These are phyloP conservation scores for Barnettozyma californica DNA, from an alignment of 805 yeast genomes.

Conservation along the genomic window DNA sequence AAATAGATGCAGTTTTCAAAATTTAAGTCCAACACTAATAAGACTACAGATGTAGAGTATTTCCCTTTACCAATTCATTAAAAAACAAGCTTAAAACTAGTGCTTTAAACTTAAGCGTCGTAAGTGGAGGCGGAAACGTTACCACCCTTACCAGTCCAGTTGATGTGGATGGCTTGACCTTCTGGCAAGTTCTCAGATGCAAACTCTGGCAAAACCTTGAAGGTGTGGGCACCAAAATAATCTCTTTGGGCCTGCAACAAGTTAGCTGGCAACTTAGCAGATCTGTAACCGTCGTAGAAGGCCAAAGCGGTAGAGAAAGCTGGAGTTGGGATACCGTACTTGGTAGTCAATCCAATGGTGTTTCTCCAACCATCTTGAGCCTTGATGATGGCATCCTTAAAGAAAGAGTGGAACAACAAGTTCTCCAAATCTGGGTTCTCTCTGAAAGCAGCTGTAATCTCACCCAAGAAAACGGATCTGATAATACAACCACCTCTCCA, in stretches of 20 bases:
- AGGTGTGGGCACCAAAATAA: conserved; percentile 99
- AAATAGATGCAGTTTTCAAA: not conserved
- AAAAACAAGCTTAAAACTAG: not conserved
- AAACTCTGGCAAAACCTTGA: conserved; percentile 85
- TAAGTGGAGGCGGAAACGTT: conserved; percentile 93
- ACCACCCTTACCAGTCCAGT: conserved; percentile 99
- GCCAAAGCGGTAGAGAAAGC: conserved; percentile 96
- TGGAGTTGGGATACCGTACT: conserved; percentile 93
- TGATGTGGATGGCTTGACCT: conserved; percentile 83
- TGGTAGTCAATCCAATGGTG: conserved; percentile 70
- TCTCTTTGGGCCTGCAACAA: conserved; percentile 99
- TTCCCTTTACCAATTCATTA: not conserved
- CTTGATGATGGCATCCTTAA: conserved; percentile 82
- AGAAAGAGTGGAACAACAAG: conserved; percentile 93
- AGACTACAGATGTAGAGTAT: not conserved
- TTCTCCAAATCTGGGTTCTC: conserved; percentile 90
- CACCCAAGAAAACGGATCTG: conserved; percentile 97
- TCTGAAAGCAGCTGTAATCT: conserved; percentile 95
- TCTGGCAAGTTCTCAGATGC: conserved; percentile 74
- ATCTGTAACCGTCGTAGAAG: conserved; percentile 98
- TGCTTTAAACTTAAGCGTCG: conserved; percentile 55
- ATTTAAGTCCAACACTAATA: not conserved
- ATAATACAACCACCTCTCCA: conserved; percentile 99
- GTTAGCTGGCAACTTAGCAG: conserved; percentile 93
- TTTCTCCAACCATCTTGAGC: conserved; percentile 97